Percentiles rank a stretch among this genome's conserved stretches.
These are phyloP conservation scores for Mortierella sp. DNA, from an alignment of 371 early-diverging fungal species.

Conservation along the genomic window DNA sequence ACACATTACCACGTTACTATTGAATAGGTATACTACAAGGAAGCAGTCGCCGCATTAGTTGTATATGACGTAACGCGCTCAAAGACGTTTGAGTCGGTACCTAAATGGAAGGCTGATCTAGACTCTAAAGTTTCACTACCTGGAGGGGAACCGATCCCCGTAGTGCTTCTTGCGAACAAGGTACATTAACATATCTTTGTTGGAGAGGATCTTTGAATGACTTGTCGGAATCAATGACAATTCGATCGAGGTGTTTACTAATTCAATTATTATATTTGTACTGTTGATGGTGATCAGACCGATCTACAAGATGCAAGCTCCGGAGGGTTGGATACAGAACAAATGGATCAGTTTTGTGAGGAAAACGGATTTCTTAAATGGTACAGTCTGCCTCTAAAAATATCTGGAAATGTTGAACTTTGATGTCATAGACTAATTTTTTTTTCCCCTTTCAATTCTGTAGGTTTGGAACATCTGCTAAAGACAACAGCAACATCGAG, in stretches of 20 bases:
- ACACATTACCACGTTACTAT: background rate
- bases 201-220: no score
- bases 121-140: conserved; percentile 74
- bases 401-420: no score
- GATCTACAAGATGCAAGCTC: conserved; percentile 38
- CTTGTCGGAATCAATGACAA: no score
- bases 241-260: no score
- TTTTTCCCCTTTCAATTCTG: background rate
- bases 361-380: conserved; percentile 71
- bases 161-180: conserved; percentile 75
- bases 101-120: conserved; percentile 80
- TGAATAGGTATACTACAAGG: conserved; percentile 79
- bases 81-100: conserved; percentile 78
- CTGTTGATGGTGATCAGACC: conserved; percentile 15
- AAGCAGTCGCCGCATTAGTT: conserved; percentile 82
- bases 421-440: background rate
- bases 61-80: conserved; percentile 85
- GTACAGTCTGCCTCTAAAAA: conserved; percentile 35
- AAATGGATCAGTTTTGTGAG: conserved; percentile 67
- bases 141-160: conserved; percentile 73
- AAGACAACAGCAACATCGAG: conserved; percentile 75
- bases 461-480: conserved; percentile 78
- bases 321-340: conserved; percentile 45
- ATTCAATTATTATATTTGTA: background rate
- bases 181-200: conserved; percentile 57